These are phyloP conservation scores for Rhizopus arrhizus DNA, from an alignment of 371 early-diverging fungal genomes.

Conservation along the genomic window DNA sequence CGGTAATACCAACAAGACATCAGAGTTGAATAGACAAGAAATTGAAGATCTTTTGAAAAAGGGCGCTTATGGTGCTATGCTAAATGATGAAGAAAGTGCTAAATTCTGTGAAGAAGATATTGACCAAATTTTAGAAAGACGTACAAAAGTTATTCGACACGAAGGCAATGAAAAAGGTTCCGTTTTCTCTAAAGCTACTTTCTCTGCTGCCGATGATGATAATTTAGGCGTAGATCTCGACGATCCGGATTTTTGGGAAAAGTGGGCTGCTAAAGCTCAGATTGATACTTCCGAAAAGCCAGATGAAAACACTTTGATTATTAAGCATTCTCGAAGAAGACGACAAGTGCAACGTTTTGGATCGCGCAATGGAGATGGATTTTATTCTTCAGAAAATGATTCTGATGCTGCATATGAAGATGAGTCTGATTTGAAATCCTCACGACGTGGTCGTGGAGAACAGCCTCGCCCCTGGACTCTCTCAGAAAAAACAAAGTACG, in stretches of 20 bases:
- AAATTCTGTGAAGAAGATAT: slow-evolving; percentile 97
- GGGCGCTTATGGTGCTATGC: slow-evolving; percentile 88
- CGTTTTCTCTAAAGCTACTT: slow-evolving; percentile 94
- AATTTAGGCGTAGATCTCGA: slow-evolving; percentile 74
- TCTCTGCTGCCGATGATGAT: slow-evolving; percentile 57
- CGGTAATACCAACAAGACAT: slow-evolving; percentile 2
- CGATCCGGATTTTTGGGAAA: slow-evolving; percentile 97
- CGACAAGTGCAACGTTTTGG: slow-evolving; percentile 61
- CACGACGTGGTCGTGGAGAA: slow-evolving; percentile 21
- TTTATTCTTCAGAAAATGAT: slow-evolving; percentile 36
- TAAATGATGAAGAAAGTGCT: slow-evolving; percentile 82
- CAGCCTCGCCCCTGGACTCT: slow-evolving; percentile 69
- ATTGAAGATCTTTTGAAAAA: slow-evolving; percentile 89
- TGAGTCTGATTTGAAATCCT: slow-evolving; percentile 17
- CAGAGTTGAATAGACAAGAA: slow-evolving; percentile 73
- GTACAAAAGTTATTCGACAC: slow-evolving; percentile 88
- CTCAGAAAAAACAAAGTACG: slow-evolving; percentile 77
- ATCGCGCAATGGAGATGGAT: slow-evolving; percentile 28
- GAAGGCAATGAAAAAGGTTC: slow-evolving; percentile 76
- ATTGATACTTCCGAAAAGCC: slow-evolving; percentile 61
- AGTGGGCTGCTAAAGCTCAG: slow-evolving; percentile 80
- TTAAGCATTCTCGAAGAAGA: slow-evolving; percentile 69
- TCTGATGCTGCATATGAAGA: slow-evolving; percentile 46
- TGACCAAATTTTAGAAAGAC: slow-evolving; percentile 90
- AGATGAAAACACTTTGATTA: slow-evolving; percentile 59